These are phyloP conservation scores for Chloris gayana DNA, from an alignment of 176 grass and related monocot species.

Conservation along the genomic window DNA sequence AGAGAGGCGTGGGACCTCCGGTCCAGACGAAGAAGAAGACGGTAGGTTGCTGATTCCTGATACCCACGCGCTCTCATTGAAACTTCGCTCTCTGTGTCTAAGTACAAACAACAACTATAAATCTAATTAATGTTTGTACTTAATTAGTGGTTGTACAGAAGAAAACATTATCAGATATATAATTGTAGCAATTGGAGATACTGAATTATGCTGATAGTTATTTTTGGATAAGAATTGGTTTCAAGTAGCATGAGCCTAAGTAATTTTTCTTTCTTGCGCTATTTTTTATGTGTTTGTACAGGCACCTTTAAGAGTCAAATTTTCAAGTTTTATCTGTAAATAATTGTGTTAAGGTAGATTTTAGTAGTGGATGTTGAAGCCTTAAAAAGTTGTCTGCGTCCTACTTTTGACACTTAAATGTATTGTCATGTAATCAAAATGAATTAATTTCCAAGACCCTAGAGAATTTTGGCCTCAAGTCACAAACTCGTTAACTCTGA, in stretches of 20 bases:
- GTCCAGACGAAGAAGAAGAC: constrained; percentile 43
- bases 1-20: constrained; percentile 32
- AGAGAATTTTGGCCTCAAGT: not conserved
- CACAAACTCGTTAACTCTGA: not conserved
- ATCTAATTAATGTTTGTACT: too few relatives aligned
- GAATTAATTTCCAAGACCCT: not conserved
- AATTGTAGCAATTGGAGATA: not conserved
- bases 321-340: too few relatives aligned
- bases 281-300: too few relatives aligned
- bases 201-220: not conserved
- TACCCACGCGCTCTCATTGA: not conserved
- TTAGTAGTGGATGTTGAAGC: too few relatives aligned
- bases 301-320: too few relatives aligned
- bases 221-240: not conserved
- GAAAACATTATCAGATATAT: not conserved
- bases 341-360: too few relatives aligned
- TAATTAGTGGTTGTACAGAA: too few relatives aligned
- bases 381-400: not conserved
- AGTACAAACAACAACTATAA: too few relatives aligned
- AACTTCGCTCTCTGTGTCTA: not conserved
- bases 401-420: not conserved
- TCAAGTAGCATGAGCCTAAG: not conserved
- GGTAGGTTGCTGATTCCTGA: not conserved
- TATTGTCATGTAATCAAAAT: not conserved
- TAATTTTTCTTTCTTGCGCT: too few relatives aligned